Evolutionary conservation across 2,329 filamentous ascomycete genomes (phyloP).

Genomic region (Trichoderma atroviride): DNA sequence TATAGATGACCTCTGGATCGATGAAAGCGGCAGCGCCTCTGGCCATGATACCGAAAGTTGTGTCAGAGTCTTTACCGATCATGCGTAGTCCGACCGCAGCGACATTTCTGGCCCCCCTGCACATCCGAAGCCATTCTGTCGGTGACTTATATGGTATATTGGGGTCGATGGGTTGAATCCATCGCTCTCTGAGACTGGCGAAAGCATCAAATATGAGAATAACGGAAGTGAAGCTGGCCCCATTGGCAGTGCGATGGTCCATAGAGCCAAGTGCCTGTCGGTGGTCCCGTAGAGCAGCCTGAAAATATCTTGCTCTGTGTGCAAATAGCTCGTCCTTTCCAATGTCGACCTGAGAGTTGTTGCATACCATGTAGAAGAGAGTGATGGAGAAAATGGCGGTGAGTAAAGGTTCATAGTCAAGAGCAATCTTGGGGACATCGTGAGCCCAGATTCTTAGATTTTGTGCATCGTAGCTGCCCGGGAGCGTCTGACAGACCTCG

Average conservation of each 20-base stretch:
- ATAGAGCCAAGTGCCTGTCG: neutral
- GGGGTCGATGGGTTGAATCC: neutral
- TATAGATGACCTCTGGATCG: neutral
- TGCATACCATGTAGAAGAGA: slow-evolving; percentile 26
- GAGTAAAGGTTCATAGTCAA: slow-evolving; percentile 29
- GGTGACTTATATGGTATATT: neutral
- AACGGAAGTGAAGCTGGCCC: neutral
- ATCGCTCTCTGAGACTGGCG: neutral
- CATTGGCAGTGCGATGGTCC: neutral
- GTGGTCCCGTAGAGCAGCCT: neutral
- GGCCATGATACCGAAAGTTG: neutral
- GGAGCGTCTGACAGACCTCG: neutral
- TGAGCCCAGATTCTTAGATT: slow-evolving; percentile 20
- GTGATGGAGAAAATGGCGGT: slow-evolving; percentile 28
- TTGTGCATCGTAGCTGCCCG: neutral
- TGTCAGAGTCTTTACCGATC: neutral
- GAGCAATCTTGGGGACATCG: slow-evolving; percentile 28
- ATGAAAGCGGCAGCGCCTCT: neutral
- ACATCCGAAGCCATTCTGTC: neutral
- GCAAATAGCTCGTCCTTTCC: neutral
- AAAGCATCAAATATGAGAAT: neutral
- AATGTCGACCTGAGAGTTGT: neutral
- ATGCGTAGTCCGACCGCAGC: neutral
- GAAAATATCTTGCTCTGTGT: neutral
- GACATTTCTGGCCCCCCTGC: neutral